phyloP scores from a whole-genome alignment of 2,329 filamentous ascomycete species.

The Cercospora sp. region DNA sequence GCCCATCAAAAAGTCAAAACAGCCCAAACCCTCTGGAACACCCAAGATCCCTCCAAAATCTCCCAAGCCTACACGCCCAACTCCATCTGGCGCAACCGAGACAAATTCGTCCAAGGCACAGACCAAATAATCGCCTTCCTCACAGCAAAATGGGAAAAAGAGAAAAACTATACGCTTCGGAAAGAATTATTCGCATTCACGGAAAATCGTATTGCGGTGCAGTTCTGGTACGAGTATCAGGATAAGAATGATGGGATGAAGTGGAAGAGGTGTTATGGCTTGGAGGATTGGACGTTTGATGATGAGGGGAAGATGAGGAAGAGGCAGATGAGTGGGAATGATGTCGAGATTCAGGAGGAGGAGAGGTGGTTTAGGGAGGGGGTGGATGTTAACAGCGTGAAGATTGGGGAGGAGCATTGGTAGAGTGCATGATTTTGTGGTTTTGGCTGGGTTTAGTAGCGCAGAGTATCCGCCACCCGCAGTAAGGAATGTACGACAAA shows the following conservation, averaged over 20 bases:
- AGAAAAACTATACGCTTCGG: constrained; percentile 70
- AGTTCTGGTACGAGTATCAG: constrained; percentile 58
- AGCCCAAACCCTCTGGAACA: constrained; percentile 82
- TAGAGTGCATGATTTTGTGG: constrained; percentile 21
- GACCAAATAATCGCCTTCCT: constrained; percentile 68
- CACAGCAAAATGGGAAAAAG: constrained; percentile 70
- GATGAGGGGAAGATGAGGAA: constrained; percentile 70
- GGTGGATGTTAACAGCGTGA: constrained; percentile 66
- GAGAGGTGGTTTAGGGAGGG: constrained; percentile 71
- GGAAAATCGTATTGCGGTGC: constrained; percentile 76
- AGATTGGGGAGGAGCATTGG: constrained; percentile 69
- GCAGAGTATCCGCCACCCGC: too few species aligned
- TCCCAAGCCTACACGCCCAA: constrained; percentile 73
- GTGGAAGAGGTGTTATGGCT: constrained; percentile 80
- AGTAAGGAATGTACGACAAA: too few species aligned
- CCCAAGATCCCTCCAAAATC: constrained; percentile 64
- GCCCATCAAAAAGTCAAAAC: constrained; percentile 77
- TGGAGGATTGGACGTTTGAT: constrained; percentile 78
- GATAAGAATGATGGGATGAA: constrained; percentile 63
- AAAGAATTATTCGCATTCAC: constrained; percentile 82
- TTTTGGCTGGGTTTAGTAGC: too few species aligned
- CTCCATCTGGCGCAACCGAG: constrained; percentile 78
- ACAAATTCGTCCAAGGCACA: constrained; percentile 67
- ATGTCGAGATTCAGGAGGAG: constrained; percentile 61
- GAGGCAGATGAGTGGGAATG: constrained; percentile 74